Percentiles rank a stretch among this genome's conserved stretches.
Conservation (phyloP, 352 stramenopile genomes). For the Nothophytophthora sp. region DNA sequence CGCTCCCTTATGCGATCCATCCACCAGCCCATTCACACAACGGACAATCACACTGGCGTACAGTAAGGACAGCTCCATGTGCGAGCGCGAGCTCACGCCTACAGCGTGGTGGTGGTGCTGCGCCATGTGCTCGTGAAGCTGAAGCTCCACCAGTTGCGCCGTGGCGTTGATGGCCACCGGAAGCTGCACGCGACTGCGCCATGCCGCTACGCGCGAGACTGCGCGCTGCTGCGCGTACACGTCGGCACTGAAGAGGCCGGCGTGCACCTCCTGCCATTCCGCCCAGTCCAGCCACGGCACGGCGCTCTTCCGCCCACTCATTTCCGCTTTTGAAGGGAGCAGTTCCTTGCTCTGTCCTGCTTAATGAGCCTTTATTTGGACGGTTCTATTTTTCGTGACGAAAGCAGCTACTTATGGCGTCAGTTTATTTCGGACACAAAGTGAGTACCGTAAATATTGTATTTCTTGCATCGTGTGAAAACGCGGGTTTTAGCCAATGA, state of each 20-base stretch:
- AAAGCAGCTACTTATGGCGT: background rate
- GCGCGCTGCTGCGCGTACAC: slow-evolving; percentile 47
- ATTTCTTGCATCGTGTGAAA: too few relatives aligned
- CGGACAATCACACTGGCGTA: slow-evolving; percentile 69
- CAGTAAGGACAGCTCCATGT: slow-evolving; percentile 78
- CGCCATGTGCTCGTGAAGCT: slow-evolving; percentile 71
- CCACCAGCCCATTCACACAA: slow-evolving; percentile 85
- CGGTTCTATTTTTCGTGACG: background rate
- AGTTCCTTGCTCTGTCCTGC: background rate
- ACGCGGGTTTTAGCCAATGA: too few relatives aligned
- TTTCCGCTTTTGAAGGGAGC: slow-evolving; percentile 5
- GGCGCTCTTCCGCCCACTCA: slow-evolving; percentile 52
- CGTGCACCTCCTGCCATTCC: slow-evolving; percentile 75
- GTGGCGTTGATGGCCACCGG: slow-evolving; percentile 82
- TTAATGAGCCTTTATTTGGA: background rate
- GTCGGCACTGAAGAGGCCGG: slow-evolving; percentile 52
- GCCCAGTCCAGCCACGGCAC: slow-evolving; percentile 70
- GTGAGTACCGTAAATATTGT: too few relatives aligned
- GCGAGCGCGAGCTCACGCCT: slow-evolving; percentile 68
- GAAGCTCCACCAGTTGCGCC: slow-evolving; percentile 74
- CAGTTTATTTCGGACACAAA: too few relatives aligned
- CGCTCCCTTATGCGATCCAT: slow-evolving; percentile 74
- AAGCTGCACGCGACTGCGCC: slow-evolving; percentile 68
- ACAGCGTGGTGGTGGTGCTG: slow-evolving; percentile 65
- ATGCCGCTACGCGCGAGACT: slow-evolving; percentile 62